A percentile compares a stretch with the other conserved stretches of the same genome.
Conservation (phyloP, 352 stramenopile species). For the Pythium phragmiticola region DNA sequence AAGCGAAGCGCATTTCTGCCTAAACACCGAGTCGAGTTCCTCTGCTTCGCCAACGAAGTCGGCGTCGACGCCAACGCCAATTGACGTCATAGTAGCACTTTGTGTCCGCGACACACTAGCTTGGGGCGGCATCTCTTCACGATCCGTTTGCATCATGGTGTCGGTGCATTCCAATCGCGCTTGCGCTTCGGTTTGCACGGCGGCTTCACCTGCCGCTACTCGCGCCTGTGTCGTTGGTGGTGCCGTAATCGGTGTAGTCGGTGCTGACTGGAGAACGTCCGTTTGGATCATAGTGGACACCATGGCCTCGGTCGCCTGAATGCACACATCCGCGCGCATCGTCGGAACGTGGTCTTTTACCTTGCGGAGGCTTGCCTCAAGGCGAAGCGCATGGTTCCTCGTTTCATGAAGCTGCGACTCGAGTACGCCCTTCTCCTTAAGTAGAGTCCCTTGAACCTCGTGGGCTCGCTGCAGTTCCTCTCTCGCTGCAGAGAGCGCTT, state of each 20-base stretch:
- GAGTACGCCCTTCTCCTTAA: constrained; percentile 53
- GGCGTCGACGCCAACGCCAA: constrained; percentile 5
- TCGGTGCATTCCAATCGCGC: constrained; percentile 8
- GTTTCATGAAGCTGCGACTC: constrained; percentile 34
- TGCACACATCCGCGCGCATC: constrained; percentile 8
- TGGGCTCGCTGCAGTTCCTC: constrained; percentile 51
- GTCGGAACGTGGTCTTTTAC: constrained; percentile 22
- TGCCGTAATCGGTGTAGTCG: not conserved
- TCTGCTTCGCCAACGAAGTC: not conserved
- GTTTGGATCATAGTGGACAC: constrained; percentile 10
- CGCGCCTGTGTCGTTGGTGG: not conserved
- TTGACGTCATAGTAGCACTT: constrained; percentile 5
- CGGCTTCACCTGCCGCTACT: constrained; percentile 11
- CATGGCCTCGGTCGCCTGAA: constrained; percentile 14
- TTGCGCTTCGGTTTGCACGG: constrained; percentile 11
- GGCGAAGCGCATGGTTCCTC: constrained; percentile 12
- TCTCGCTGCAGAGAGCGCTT: constrained; percentile 37
- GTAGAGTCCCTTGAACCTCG: constrained; percentile 30
- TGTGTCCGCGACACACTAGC: not conserved
- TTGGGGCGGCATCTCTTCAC: not conserved
- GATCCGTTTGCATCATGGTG: constrained; percentile 22
- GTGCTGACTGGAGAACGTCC: not conserved
- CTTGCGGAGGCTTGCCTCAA: constrained; percentile 24
- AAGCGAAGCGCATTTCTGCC: constrained; percentile 7
- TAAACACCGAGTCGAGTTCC: constrained; percentile 11